Percentiles rank a stretch among this genome's conserved stretches.
phyloP scores from a whole-genome alignment of 169 alveolate species.

The Plasmodium reichenowi region DNA sequence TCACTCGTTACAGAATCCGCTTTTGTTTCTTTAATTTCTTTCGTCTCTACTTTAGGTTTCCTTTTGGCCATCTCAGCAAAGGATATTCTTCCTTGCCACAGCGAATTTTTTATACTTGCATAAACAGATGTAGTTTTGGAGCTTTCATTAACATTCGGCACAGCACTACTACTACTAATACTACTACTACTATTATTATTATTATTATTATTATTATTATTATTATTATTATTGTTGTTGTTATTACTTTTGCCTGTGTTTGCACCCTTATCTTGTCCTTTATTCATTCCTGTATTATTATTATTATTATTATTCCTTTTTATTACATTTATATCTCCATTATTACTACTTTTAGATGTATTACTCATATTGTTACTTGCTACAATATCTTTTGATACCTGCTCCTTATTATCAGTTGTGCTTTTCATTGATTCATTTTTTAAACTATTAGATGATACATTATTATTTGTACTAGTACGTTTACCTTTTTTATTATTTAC shows the following conservation, averaged over 20 bases:
- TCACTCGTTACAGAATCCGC: slow-evolving; percentile 1
- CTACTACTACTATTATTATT: not conserved
- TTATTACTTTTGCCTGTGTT: not conserved
- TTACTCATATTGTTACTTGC: not conserved
- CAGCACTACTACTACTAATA: not conserved
- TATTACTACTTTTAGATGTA: not conserved
- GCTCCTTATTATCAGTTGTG: not conserved
- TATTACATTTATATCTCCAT: not conserved
- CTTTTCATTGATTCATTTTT: slow-evolving; percentile 9
- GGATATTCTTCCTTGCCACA: slow-evolving; percentile 74
- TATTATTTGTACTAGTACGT: not conserved
- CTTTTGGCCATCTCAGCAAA: slow-evolving; percentile 75
- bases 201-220: slow-evolving; percentile 1
- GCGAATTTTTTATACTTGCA: slow-evolving; percentile 34
- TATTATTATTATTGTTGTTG: not conserved
- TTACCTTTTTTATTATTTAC: not conserved
- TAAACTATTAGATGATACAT: slow-evolving; percentile 1
- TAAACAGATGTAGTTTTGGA: slow-evolving; percentile 9
- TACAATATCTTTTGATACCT: not conserved
- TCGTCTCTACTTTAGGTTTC: slow-evolving; percentile 42
- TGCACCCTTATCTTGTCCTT: not conserved
- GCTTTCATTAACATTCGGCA: not conserved
- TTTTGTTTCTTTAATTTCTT: not conserved
- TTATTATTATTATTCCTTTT: not conserved
- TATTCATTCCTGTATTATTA: not conserved